Base-by-base conservation (phyloP, 805 yeast genomes). In the Grigorovia yakushimaensis region DNA sequence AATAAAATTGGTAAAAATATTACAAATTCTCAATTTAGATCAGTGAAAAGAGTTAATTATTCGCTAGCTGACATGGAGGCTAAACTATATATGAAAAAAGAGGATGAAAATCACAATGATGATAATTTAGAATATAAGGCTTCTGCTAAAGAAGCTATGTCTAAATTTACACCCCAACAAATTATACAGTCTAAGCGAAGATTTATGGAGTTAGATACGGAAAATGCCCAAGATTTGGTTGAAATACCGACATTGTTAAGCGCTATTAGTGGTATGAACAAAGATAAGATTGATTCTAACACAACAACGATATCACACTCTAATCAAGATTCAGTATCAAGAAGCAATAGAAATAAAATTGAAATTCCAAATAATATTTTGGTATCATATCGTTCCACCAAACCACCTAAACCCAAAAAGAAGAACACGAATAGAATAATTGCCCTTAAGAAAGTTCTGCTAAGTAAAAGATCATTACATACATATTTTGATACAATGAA, bases 11-110 rank as follows among this genome's bases (percentile, higher is more conserved):
- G 50, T 13, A 59, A 59, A 37, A 53, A 39, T 36, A 43, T 52
- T 8, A 47, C 50, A 5, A 33, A 45, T n/a, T 51, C 55, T 13
- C 48, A 57, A 19, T 56, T 58, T 15, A 53, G 66, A 35, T 57
- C 62, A 5, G 57, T 57, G 20, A 64, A 63, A 42, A 55, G 67
- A 41, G 59, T 64, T 2, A 64, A 64, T 49, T 64, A 64, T 47
- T 64, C 68, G 1, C 43, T 64, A 27, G 64, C 68, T 10, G 67
- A 63, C 47, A 45, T 64, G 46, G 68, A 63, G 39, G 62, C 61
- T 8, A 59, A 54, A 35, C 39, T 65, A 24, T 62, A 60, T 44
- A 50, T 58, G 3, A 47, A 43, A 18, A 48, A 52, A 8, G 56
- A 47, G 4, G 22, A 38, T 13, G 43, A 49, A 7, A 51, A 53